Conservation (phyloP, 2,329 filamentous ascomycete genomes). For the Juglanconis oblonga region DNA sequence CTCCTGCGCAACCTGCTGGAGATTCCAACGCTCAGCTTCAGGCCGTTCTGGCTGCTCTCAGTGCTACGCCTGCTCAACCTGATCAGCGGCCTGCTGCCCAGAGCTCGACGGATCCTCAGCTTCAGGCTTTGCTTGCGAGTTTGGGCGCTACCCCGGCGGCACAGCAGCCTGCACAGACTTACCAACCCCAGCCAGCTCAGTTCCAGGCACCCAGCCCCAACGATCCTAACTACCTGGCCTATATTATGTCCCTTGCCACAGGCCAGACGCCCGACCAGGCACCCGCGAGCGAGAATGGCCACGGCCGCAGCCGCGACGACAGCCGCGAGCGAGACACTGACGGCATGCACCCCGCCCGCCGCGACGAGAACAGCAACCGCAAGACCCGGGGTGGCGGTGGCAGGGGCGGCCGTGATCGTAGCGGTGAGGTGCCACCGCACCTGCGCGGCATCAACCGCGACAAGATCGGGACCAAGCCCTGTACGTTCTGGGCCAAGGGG, state of each 20-base stretch:
- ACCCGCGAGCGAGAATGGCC: slow-evolving; percentile 14
- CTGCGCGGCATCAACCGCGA: slow-evolving; percentile 50
- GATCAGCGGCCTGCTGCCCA: slow-evolving; percentile 18
- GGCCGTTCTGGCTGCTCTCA: slow-evolving; percentile 25
- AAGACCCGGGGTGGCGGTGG: slow-evolving; percentile 30
- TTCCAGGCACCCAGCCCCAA: slow-evolving; percentile 27
- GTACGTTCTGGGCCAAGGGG: slow-evolving; percentile 67
- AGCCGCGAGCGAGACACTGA: slow-evolving; percentile 25
- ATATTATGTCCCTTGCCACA: slow-evolving; percentile 19
- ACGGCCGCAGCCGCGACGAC: slow-evolving; percentile 22
- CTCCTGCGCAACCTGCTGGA: slow-evolving; percentile 20
- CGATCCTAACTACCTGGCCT: slow-evolving; percentile 35
- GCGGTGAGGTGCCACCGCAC: slow-evolving; percentile 22
- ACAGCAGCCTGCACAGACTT: slow-evolving; percentile 15
- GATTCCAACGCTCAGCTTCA: slow-evolving; percentile 25
- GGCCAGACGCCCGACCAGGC: slow-evolving; percentile 9
- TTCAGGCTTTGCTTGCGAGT: slow-evolving; percentile 43
- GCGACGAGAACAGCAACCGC: slow-evolving; percentile 25
- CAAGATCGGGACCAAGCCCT: slow-evolving; percentile 64
- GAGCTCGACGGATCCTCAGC: slow-evolving; percentile 30
- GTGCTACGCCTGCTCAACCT: slow-evolving; percentile 22
- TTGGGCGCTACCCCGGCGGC: slow-evolving; percentile 24
- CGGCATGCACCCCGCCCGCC: slow-evolving; percentile 28
- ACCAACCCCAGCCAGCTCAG: slow-evolving; percentile 23
- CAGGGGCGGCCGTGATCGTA: slow-evolving; percentile 26